A percentile compares a stretch with the other conserved stretches of the same genome.
These are phyloP conservation scores for Aspergillus ochraceoroseus DNA, from an alignment of 2,329 filamentous ascomycete species.

Conservation along the genomic window DNA sequence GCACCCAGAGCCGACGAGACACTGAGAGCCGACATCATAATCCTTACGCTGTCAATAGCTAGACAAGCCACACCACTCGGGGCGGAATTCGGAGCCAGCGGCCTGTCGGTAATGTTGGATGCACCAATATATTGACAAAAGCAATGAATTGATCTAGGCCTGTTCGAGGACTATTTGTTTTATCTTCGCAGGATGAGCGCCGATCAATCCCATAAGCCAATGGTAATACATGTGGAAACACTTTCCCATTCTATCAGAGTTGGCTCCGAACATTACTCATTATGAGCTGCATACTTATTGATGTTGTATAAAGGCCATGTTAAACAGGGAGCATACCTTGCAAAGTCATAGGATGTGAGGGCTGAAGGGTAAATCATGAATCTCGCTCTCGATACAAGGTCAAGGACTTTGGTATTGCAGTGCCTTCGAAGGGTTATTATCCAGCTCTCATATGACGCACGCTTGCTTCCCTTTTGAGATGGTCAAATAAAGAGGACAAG, in stretches of 20 bases:
- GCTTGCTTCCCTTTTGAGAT: slow-evolving; percentile 2
- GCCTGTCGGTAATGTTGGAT: not conserved
- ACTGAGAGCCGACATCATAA: not conserved
- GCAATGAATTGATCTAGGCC: slow-evolving; percentile 7
- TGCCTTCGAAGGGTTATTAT: slow-evolving; percentile 1
- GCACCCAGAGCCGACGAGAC: not conserved
- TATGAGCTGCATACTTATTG: not conserved
- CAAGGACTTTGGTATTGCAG: slow-evolving; percentile 1
- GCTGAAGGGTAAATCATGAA: not conserved
- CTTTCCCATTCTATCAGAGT: not conserved
- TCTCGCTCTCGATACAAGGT: not conserved
- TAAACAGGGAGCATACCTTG: not conserved
- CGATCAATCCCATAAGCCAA: slow-evolving; percentile 4
- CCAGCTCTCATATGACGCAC: not conserved
- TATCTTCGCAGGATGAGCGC: slow-evolving; percentile 2
- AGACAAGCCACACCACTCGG: not conserved
- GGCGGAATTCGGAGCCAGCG: not conserved
- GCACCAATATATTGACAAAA: slow-evolving; percentile 9
- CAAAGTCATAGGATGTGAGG: slow-evolving; percentile 1
- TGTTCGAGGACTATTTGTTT: slow-evolving; percentile 7
- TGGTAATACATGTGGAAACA: slow-evolving; percentile 1
- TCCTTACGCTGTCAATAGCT: not conserved
- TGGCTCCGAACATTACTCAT: not conserved
- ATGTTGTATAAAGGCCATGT: not conserved
- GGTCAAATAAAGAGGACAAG: slow-evolving; percentile 1